These are phyloP conservation scores for Helenozyma rhizophorensis DNA, from an alignment of 805 yeast species.

Conservation along the genomic window DNA sequence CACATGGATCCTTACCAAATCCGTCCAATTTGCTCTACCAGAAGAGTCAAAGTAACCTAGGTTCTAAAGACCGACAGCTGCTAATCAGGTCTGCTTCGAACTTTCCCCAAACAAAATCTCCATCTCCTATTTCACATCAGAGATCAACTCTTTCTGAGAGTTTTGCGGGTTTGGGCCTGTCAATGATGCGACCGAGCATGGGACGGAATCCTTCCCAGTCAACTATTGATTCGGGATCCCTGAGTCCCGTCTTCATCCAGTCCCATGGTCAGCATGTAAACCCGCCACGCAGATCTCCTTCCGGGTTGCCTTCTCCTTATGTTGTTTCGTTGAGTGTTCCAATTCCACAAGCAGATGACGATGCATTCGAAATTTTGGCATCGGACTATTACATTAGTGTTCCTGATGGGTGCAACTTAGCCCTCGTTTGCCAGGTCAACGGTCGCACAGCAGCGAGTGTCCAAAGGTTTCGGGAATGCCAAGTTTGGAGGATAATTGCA, in stretches of 20 bases:
- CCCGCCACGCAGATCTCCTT: not conserved
- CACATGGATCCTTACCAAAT: not conserved
- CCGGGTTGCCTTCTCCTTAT: slow-evolving; percentile 5
- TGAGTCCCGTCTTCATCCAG: slow-evolving; percentile 14
- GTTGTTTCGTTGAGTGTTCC: slow-evolving; percentile 42
- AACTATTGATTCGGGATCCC: slow-evolving; percentile 29
- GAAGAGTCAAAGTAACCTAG: not conserved
- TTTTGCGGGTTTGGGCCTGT: not conserved
- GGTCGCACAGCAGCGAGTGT: slow-evolving; percentile 53
- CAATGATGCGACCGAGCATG: slow-evolving; percentile 23
- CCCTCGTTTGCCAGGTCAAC: slow-evolving; percentile 55
- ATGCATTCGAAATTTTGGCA: slow-evolving; percentile 45
- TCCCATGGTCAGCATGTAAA: slow-evolving; percentile 9
- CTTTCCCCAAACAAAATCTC: slow-evolving; percentile 18
- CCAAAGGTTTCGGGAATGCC: slow-evolving; percentile 50
- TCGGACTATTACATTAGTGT: slow-evolving; percentile 43
- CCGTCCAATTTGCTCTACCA: not conserved
- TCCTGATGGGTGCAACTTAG: slow-evolving; percentile 46
- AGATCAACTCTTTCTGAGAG: slow-evolving; percentile 1
- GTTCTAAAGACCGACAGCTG: slow-evolving; percentile 1
- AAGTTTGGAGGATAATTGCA: slow-evolving; percentile 58
- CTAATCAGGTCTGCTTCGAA: not conserved
- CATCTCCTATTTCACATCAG: slow-evolving; percentile 15
- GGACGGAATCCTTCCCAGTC: slow-evolving; percentile 31
- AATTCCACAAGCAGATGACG: slow-evolving; percentile 38